Conservation (phyloP, 2,329 filamentous ascomycete species). For the Verticillium isaacii region DNA sequence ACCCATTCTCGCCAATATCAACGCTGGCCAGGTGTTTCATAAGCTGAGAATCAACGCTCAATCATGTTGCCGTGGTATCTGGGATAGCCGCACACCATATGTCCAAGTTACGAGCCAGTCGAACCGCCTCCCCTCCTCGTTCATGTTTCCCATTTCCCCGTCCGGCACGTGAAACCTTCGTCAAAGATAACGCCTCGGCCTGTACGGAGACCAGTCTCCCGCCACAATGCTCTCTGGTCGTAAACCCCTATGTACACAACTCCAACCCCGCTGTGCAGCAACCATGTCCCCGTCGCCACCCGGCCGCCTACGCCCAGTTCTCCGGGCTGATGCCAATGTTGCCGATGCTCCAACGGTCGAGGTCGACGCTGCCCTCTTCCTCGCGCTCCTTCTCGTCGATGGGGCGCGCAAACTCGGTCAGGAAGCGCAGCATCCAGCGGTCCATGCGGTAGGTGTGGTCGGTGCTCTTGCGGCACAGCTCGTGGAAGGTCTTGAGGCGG, state of each 20-base stretch:
- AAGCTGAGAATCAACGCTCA: not conserved
- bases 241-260: not conserved
- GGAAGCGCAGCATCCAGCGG: conserved; percentile 35
- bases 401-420: conserved; percentile 23
- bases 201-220: too few species aligned
- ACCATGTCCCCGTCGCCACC: too few species aligned
- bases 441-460: conserved; percentile 34
- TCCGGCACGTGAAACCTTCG: not conserved
- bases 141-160: not conserved
- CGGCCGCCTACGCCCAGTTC: conserved; percentile 9
- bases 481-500: conserved; percentile 34
- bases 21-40: too few species aligned
- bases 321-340: conserved; percentile 15
- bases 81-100: not conserved
- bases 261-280: not conserved
- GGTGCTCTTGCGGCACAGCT: conserved; percentile 30
- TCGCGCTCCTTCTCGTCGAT: conserved; percentile 22
- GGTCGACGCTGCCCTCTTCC: conserved; percentile 8
- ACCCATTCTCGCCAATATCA: too few species aligned
- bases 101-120: not conserved
- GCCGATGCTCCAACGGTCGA: conserved; percentile 13
- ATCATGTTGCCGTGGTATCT: not conserved
- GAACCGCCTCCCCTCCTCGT: not conserved
- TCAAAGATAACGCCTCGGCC: not conserved
- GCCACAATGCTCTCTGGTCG: not conserved